phyloP scores from a whole-genome alignment of 768 basidiomycete genomes.

The Mycena polygramma region DNA sequence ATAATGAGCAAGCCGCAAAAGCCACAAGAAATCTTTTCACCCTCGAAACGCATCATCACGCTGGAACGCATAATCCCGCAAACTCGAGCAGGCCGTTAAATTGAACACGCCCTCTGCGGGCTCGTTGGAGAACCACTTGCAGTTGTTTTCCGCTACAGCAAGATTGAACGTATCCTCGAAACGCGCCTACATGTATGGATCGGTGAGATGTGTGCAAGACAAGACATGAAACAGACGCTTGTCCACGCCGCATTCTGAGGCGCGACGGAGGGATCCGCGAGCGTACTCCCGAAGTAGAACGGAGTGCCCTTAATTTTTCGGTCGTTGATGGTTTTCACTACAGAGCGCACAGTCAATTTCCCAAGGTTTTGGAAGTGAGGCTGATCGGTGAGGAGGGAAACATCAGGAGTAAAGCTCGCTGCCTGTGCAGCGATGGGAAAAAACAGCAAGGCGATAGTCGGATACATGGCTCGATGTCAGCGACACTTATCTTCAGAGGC shows the following conservation, averaged over 20 bases:
- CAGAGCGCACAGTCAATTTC: slow-evolving; percentile 30
- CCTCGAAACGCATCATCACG: slow-evolving; percentile 32
- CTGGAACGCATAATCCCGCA: slow-evolving; percentile 31
- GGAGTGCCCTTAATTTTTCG: slow-evolving; percentile 28
- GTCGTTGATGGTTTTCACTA: slow-evolving; percentile 35
- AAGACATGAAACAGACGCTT: slow-evolving; percentile 19
- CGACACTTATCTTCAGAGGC: not conserved
- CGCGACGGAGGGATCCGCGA: slow-evolving; percentile 30
- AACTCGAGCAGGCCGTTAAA: slow-evolving; percentile 30
- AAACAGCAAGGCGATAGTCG: slow-evolving; percentile 1
- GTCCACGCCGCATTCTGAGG: slow-evolving; percentile 36
- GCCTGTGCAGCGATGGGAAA: slow-evolving; percentile 17
- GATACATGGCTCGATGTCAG: slow-evolving; percentile 20
- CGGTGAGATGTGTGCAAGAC: not conserved
- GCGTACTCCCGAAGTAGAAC: slow-evolving; percentile 36
- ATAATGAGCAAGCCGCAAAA: not conserved
- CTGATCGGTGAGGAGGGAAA: slow-evolving; percentile 37
- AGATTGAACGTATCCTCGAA: slow-evolving; percentile 37
- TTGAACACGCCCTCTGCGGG: slow-evolving; percentile 34
- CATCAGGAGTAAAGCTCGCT: slow-evolving; percentile 32
- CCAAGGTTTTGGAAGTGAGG: slow-evolving; percentile 25
- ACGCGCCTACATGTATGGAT: slow-evolving; percentile 23
- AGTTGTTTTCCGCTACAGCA: slow-evolving; percentile 35
- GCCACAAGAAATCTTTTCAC: slow-evolving; percentile 4
- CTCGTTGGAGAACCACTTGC: slow-evolving; percentile 38